These are phyloP conservation scores for Glycine latifolia DNA, from an alignment of 306 rosid species.

Conservation along the genomic window DNA sequence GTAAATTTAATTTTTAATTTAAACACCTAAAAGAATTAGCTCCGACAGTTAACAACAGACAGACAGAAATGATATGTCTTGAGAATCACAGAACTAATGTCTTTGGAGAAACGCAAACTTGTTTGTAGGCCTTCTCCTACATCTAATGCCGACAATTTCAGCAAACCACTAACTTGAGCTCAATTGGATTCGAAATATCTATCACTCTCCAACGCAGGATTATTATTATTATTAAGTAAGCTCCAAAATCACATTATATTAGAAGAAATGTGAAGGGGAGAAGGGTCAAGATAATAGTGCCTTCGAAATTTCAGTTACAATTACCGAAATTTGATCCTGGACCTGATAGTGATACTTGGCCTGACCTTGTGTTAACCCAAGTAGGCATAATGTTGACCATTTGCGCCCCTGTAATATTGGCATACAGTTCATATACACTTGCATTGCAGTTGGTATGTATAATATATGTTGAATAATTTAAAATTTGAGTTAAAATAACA, in stretches of 20 bases:
- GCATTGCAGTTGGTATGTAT: too few species aligned
- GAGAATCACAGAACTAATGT: too few species aligned
- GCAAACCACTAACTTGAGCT: background rate
- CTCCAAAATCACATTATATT: too few species aligned
- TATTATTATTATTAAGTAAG: too few species aligned
- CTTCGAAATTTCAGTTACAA: background rate
- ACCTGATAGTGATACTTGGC: background rate
- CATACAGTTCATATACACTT: constrained; percentile 33
- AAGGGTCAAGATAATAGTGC: background rate
- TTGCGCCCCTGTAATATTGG: constrained; percentile 33
- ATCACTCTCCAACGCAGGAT: background rate
- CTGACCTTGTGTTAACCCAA: background rate
- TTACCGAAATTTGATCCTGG: background rate
- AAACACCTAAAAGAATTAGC: background rate
- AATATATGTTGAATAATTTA: too few species aligned
- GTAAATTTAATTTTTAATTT: background rate
- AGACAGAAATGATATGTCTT: background rate
- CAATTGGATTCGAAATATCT: background rate
- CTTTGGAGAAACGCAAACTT: constrained; percentile 40
- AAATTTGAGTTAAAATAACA: too few species aligned
- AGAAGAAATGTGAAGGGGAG: too few species aligned
- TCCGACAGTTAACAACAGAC: background rate
- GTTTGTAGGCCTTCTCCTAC: constrained; percentile 4
- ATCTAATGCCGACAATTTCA: constrained; percentile 23
- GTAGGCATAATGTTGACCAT: constrained; percentile 29